phyloP scores from a whole-genome alignment of 2,329 filamentous ascomycete species.

The Colletotrichum chrysophilum region DNA sequence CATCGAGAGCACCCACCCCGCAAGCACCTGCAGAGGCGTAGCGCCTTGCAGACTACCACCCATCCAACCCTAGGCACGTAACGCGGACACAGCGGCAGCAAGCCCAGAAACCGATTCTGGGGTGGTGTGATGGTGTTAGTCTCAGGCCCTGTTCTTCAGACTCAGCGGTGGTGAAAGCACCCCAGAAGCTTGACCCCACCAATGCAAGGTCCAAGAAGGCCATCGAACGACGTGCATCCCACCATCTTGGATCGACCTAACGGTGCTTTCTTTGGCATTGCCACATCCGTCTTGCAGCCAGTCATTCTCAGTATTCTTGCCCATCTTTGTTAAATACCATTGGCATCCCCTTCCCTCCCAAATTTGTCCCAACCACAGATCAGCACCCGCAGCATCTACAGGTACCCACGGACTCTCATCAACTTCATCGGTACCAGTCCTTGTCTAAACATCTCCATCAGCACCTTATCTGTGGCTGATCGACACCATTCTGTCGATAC shows the following conservation, averaged over 20 bases:
- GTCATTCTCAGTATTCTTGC: neutral
- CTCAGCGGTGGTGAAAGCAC: neutral
- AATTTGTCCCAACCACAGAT: neutral
- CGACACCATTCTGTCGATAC: neutral
- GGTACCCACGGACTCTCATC: neutral
- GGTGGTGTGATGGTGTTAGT: neutral
- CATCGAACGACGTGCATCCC: conserved; percentile 4
- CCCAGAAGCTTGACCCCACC: neutral
- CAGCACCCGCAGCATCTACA: neutral
- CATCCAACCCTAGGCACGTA: neutral
- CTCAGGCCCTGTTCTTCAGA: neutral
- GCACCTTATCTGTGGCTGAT: neutral
- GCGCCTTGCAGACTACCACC: neutral
- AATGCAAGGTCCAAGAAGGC: neutral
- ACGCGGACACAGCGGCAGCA: neutral
- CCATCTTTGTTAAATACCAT: conserved; percentile 5
- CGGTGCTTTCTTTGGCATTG: conserved; percentile 12
- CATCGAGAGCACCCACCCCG: neutral
- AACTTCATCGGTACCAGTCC: neutral
- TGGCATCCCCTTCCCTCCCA: neutral
- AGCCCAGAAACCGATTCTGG: neutral
- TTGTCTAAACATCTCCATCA: neutral
- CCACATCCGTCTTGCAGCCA: neutral
- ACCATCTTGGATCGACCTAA: neutral
- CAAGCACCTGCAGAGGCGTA: neutral